Percentiles rank a stretch among this genome's conserved stretches.
These are phyloP conservation scores for Rossbeevera mucosa DNA, from an alignment of 768 basidiomycete genomes.

Conservation along the genomic window DNA sequence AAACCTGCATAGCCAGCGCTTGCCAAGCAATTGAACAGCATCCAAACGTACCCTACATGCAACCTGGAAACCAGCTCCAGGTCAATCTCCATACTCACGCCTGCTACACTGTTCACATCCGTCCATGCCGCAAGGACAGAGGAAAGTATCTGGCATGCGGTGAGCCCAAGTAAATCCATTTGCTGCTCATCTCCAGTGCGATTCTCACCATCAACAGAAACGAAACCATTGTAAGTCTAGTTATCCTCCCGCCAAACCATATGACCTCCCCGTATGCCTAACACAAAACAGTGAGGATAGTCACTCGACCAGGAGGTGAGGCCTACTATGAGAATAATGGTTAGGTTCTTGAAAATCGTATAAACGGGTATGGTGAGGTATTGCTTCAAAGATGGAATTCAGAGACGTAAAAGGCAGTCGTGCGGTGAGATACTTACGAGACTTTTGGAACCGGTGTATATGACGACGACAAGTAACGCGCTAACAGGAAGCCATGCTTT, in stretches of 20 bases:
- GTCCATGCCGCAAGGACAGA: constrained; percentile 97
- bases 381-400: constrained; percentile 56
- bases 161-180: neutral
- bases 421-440: constrained; percentile 55
- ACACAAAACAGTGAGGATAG: neutral
- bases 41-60: constrained; percentile 93
- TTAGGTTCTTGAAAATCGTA: constrained; percentile 98
- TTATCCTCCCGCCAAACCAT: constrained; percentile 92
- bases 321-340: constrained; percentile 95
- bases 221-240: constrained; percentile 79
- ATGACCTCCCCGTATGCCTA: constrained; percentile 96
- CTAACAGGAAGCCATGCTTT: constrained; percentile 95
- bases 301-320: neutral
- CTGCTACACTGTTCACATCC: constrained; percentile 52
- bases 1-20: constrained; percentile 83
- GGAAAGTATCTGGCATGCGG: constrained; percentile 65
- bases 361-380: constrained; percentile 95
- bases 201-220: constrained; percentile 84
- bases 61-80: constrained; percentile 40
- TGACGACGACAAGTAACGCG: constrained; percentile 85
- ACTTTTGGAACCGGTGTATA: constrained; percentile 97
- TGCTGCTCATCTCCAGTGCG: neutral
- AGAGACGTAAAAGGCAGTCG: neutral
- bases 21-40: constrained; percentile 86
- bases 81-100: constrained; percentile 24